phyloP scores from a whole-genome alignment of 495 filamentous ascomycete species.

The Pyronema omphalodes region DNA sequence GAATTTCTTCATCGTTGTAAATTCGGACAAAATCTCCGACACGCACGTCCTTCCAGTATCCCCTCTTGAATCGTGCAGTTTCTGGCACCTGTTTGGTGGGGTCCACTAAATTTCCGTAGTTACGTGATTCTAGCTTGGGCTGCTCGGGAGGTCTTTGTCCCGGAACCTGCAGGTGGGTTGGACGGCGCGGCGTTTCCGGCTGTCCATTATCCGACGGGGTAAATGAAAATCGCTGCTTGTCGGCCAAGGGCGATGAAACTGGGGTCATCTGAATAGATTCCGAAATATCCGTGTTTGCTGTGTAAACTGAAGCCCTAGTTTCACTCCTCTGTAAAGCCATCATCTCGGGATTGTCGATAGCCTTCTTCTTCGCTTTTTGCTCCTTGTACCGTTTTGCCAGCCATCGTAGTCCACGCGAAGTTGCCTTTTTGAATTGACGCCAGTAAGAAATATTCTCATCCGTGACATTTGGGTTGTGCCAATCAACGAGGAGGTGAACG shows the following conservation, averaged over 20 bases:
- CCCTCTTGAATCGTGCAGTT: slow-evolving; percentile 67
- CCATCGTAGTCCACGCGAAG: slow-evolving; percentile 31
- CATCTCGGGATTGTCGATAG: slow-evolving; percentile 7
- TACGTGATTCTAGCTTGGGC: slow-evolving; percentile 24
- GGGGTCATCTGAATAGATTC: slow-evolving; percentile 79
- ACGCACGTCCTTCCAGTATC: slow-evolving; percentile 87
- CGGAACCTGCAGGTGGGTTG: slow-evolving; percentile 22
- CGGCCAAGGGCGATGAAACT: slow-evolving; percentile 63
- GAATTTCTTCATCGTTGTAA: slow-evolving; percentile 90
- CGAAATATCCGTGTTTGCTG: slow-evolving; percentile 22
- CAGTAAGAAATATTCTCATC: slow-evolving; percentile 72
- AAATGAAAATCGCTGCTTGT: slow-evolving; percentile 27
- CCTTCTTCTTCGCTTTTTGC: slow-evolving; percentile 27
- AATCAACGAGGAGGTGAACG: slow-evolving; percentile 72
- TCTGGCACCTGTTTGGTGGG: slow-evolving; percentile 34
- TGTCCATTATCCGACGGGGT: slow-evolving; percentile 8
- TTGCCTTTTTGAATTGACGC: slow-evolving; percentile 85
- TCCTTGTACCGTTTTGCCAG: slow-evolving; percentile 17
- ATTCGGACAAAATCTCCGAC: slow-evolving; percentile 94
- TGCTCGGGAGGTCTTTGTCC: slow-evolving; percentile 12
- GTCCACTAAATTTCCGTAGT: slow-evolving; percentile 49
- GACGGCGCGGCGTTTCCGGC: slow-evolving; percentile 6
- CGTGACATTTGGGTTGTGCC: slow-evolving; percentile 82
- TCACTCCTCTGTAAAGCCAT: slow-evolving; percentile 15
- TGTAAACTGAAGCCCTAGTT: slow-evolving; percentile 23